Percentiles rank a stretch among this genome's conserved stretches.
phyloP scores from a whole-genome alignment of 371 early-diverging fungal species.

The Mucor plumbeus region DNA sequence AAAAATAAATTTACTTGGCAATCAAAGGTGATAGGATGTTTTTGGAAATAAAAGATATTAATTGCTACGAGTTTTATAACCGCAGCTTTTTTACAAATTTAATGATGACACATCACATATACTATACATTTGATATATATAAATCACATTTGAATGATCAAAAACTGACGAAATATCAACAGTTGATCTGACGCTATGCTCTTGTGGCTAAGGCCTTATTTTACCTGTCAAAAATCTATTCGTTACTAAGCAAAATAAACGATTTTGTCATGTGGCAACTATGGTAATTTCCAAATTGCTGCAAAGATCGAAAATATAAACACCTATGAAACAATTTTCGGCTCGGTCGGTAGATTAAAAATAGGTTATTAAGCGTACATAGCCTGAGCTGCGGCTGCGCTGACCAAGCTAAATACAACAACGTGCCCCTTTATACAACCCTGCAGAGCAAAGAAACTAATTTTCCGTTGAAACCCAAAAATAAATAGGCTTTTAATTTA shows the following conservation, averaged over 20 bases:
- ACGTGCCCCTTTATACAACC: constrained; percentile 1
- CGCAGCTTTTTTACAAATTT: too few species aligned
- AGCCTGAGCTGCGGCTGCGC: not conserved
- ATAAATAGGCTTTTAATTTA: not conserved
- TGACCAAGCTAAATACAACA: not conserved
- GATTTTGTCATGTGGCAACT: not conserved
- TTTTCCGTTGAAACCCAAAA: not conserved
- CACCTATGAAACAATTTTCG: not conserved
- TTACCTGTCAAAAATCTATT: not conserved
- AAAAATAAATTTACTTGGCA: too few species aligned
- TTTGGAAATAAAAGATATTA: too few species aligned
- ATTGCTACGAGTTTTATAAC: too few species aligned
- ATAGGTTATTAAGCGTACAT: not conserved
- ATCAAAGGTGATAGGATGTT: too few species aligned
- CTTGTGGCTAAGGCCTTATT: not conserved
- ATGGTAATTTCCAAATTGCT: not conserved
- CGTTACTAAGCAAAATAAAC: not conserved
- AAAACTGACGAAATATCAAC: not conserved
- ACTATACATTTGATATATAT: not conserved
- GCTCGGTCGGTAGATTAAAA: not conserved
- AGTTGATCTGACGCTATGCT: not conserved
- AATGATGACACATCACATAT: not conserved
- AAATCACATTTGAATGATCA: not conserved
- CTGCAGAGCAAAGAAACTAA: not conserved
- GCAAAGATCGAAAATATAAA: too few species aligned